Evolutionary conservation across 2,329 filamentous ascomycete genomes (phyloP).

Genomic region (Didymellaceae sp.): DNA sequence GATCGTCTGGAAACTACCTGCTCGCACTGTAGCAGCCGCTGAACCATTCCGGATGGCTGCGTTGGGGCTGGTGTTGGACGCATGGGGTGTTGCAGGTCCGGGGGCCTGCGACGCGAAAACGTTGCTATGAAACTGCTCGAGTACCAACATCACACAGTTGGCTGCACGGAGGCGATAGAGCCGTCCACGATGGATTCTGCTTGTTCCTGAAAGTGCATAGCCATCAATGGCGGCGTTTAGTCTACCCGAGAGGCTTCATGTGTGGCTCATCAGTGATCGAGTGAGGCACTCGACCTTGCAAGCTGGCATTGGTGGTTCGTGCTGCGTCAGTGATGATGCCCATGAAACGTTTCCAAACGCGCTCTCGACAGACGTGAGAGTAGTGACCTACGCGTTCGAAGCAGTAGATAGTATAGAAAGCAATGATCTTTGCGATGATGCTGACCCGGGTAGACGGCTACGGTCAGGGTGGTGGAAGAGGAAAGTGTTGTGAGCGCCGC

Average conservation of each 20-base stretch:
- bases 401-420: not conserved
- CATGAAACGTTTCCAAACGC: conserved; percentile 27
- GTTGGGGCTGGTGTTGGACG: conserved; percentile 39
- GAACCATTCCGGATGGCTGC: conserved; percentile 26
- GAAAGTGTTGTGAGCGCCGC: conserved; percentile 13
- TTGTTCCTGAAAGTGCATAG: conserved; percentile 32
- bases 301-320: conserved; percentile 22
- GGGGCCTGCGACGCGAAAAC: conserved; percentile 47
- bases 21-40: conserved; percentile 38
- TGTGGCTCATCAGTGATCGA: conserved; percentile 29
- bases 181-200: conserved; percentile 32
- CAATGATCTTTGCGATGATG: not conserved
- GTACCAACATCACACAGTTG: conserved; percentile 39
- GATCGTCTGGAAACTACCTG: conserved; percentile 37
- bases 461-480: not conserved
- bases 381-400: not conserved
- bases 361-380: conserved; percentile 5
- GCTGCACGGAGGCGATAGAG: conserved; percentile 39
- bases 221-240: conserved; percentile 35
- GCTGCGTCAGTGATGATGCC: conserved; percentile 9
- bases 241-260: conserved; percentile 34
- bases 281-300: conserved; percentile 28
- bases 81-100: conserved; percentile 46
- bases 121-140: conserved; percentile 42
- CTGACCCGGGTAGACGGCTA: not conserved